Conservation (phyloP, 768 basidiomycete genomes). For the Multifurca ochricompacta region DNA sequence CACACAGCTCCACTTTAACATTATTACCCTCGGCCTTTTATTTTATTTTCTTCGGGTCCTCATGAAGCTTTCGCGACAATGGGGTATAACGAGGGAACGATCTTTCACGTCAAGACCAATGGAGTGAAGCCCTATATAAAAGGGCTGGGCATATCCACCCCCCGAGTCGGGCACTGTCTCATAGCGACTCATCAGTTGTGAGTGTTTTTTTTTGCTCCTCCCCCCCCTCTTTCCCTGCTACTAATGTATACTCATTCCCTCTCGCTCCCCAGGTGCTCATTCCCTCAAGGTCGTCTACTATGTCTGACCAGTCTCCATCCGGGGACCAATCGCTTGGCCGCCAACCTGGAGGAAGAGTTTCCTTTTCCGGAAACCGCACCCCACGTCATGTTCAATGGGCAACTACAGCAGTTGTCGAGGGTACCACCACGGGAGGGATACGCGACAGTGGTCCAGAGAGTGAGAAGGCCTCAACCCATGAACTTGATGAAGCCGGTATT, state of each 20-base stretch:
- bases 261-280: too few relatives aligned
- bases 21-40: neutral
- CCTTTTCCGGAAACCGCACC: conserved; percentile 10
- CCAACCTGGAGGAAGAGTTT: neutral
- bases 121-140: neutral
- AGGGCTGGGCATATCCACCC: too few relatives aligned
- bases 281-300: neutral
- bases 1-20: neutral
- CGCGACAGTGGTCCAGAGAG: neutral
- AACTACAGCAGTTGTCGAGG: conserved; percentile 22
- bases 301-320: neutral
- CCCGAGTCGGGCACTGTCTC: too few relatives aligned
- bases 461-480: conserved; percentile 26
- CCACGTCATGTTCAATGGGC: conserved; percentile 22
- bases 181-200: neutral
- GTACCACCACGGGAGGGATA: neutral
- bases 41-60: too few relatives aligned
- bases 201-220: neutral
- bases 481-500: conserved; percentile 46
- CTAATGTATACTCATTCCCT: too few relatives aligned
- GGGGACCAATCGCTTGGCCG: neutral
- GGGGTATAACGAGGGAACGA: too few relatives aligned
- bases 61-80: too few relatives aligned
- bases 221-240: neutral
- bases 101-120: neutral